Evolutionary conservation across 495 filamentous ascomycete species (phyloP).

Genomic region (Aspergillus sclerotiicarbonarius): DNA sequence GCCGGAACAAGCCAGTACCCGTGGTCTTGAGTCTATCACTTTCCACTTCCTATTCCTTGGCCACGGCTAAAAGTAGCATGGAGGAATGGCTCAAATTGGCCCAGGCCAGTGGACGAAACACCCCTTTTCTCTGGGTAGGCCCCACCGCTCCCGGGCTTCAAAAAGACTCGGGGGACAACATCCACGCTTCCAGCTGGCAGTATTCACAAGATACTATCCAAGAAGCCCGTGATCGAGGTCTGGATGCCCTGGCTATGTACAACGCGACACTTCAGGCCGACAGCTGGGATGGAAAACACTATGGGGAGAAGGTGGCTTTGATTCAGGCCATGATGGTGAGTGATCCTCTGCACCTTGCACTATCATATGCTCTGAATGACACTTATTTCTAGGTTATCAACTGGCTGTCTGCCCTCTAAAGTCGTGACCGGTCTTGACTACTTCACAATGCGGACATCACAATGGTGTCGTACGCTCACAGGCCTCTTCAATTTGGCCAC

Average conservation of each 20-base stretch:
- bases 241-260: conserved; percentile 48
- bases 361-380: conserved; percentile 7
- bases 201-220: conserved; percentile 38
- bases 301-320: conserved; percentile 44
- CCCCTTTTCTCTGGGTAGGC: conserved; percentile 50
- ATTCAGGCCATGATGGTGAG: conserved; percentile 54
- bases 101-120: conserved; percentile 31
- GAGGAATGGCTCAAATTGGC: conserved; percentile 46
- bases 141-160: conserved; percentile 46
- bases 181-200: conserved; percentile 42
- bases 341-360: conserved; percentile 3
- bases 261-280: conserved; percentile 47
- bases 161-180: conserved; percentile 27
- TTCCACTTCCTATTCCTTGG: conserved; percentile 33
- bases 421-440: background rate
- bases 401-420: conserved; percentile 39
- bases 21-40: conserved; percentile 44
- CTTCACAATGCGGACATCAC: background rate
- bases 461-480: background rate
- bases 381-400: conserved; percentile 34
- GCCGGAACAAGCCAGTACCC: conserved; percentile 40
- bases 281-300: conserved; percentile 41
- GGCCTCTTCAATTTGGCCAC: background rate
- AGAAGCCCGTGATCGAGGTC: conserved; percentile 33
- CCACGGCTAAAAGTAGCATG: conserved; percentile 36